Evolutionary conservation across 2,329 filamentous ascomycete genomes (phyloP).

Genomic region (Pleoardoris graminearum): DNA sequence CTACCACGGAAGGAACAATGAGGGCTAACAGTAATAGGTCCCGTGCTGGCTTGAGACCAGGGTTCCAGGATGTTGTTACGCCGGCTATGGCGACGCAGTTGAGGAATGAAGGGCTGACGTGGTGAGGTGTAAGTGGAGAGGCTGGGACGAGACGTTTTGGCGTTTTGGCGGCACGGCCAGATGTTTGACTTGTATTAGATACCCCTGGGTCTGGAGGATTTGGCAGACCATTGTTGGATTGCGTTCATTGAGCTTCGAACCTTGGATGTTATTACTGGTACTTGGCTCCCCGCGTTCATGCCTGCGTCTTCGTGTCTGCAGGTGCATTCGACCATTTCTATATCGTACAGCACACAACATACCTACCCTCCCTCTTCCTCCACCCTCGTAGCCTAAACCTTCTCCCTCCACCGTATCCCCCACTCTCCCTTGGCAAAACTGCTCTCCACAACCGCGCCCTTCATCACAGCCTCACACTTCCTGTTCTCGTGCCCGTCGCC

Average conservation of each 20-base stretch:
- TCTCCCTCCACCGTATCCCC: slow-evolving; percentile 61
- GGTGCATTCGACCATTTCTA: too few relatives aligned
- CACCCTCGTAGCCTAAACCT: slow-evolving; percentile 17
- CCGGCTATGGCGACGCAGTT: slow-evolving; percentile 22
- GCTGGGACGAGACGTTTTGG: background rate
- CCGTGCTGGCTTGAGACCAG: slow-evolving; percentile 30
- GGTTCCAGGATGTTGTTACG: slow-evolving; percentile 33
- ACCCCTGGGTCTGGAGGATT: too few relatives aligned
- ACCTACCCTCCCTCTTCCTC: too few relatives aligned
- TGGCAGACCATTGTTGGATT: too few relatives aligned
- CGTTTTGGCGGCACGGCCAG: background rate
- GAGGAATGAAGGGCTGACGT: slow-evolving; percentile 23
- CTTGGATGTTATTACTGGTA: too few relatives aligned
- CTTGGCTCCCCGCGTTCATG: too few relatives aligned
- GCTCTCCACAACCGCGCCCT: slow-evolving; percentile 61
- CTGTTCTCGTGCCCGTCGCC: slow-evolving; percentile 36
- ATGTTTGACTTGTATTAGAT: slow-evolving; percentile 1
- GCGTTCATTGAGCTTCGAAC: too few relatives aligned
- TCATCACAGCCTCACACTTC: slow-evolving; percentile 64
- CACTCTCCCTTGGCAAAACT: slow-evolving; percentile 66
- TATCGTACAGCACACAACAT: too few relatives aligned
- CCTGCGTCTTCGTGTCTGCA: too few relatives aligned
- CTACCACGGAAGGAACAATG: background rate
- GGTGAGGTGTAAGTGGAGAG: slow-evolving; percentile 13
- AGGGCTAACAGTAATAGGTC: slow-evolving; percentile 28